Conservation (phyloP, 192 early-diverging fungal species). For the Coemansia sp. region DNA sequence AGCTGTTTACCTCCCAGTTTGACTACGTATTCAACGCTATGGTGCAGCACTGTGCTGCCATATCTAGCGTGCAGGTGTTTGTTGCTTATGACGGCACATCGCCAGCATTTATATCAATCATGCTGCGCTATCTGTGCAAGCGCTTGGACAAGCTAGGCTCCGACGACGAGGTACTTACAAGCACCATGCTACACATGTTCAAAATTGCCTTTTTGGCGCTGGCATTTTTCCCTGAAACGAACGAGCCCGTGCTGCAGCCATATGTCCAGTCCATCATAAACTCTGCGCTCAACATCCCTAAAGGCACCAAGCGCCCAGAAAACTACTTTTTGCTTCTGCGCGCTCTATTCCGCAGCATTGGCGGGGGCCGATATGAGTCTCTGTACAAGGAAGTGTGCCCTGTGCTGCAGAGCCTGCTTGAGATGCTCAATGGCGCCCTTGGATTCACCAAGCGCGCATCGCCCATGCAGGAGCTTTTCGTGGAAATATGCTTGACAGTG, state of each 20-base stretch:
- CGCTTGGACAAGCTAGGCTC: constrained; percentile 41
- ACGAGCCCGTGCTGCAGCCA: constrained; percentile 91
- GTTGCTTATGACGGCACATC: constrained; percentile 68
- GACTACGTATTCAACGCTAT: constrained; percentile 81
- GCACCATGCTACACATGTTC: constrained; percentile 83
- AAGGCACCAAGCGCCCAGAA: constrained; percentile 78
- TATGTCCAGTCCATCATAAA: constrained; percentile 88
- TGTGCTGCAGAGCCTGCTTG: constrained; percentile 85
- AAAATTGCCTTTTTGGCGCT: constrained; percentile 93
- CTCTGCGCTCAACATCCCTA: constrained; percentile 77
- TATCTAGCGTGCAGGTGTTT: constrained; percentile 87
- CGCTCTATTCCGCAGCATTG: constrained; percentile 91
- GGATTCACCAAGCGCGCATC: constrained; percentile 74
- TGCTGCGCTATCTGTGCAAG: constrained; percentile 51
- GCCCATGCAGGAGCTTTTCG: constrained; percentile 92
- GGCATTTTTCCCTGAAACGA: constrained; percentile 83
- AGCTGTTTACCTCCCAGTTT: constrained; percentile 90
- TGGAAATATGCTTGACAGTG: constrained; percentile 94
- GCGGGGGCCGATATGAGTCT: constrained; percentile 91
- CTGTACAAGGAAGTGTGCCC: constrained; percentile 96
- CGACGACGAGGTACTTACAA: constrained; percentile 46
- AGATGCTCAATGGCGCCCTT: constrained; percentile 81
- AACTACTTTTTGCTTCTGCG: constrained; percentile 94
- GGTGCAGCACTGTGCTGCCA: constrained; percentile 68
- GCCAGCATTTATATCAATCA: constrained; percentile 53